Base-by-base conservation (phyloP, 2,329 filamentous ascomycete species). In the Simplicillium aogashimaense region DNA sequence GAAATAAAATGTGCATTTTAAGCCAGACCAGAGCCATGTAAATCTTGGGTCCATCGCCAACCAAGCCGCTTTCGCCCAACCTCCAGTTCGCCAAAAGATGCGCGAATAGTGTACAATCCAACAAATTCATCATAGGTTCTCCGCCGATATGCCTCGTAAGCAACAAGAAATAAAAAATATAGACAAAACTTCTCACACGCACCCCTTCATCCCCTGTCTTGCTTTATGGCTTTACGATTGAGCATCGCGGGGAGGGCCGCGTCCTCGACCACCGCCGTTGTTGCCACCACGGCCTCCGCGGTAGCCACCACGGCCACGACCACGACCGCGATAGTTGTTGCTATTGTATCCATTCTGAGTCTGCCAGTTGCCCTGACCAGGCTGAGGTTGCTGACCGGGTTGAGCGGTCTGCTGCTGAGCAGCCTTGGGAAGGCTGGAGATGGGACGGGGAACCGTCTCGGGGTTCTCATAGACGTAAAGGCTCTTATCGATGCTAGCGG, bases 401-500 rank as follows among this genome's bases (percentile, higher is more conserved):
- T 50, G 41, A 40, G 58, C 58, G 35, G 53, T 47, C 35, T 44
- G 43, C 20, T 49, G 42, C 33, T 53, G 46, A 29, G 53, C 45
- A 44, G 51, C 47, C 43, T 52, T 47, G 47, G 58, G 46, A 45
- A 74, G 65, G 47, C 68, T 75, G 36, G 74, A 74, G 48, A 77
- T 68, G 10, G 92, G 92, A 29, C 89, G 81, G 38, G 94, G 92
- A 53, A 98, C 97, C 43, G 75, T 90, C 55, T 98, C 90, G 1
- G 92, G 92, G 47, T 89, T 86, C 47, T 98, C 94, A 61, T 98
- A 98, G 38, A 98, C 92, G 59, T 98, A 98, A 30, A 98, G 79
- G 48, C 85, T 94, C 76, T 95, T 97, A 70, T 98, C 92, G 49
- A 98, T 98, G 50, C 79, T 83, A 39, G 80, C 75, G 14, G 92